phyloP scores from a whole-genome alignment of 2,329 filamentous ascomycete species.

The Trichophyton verrucosum region DNA sequence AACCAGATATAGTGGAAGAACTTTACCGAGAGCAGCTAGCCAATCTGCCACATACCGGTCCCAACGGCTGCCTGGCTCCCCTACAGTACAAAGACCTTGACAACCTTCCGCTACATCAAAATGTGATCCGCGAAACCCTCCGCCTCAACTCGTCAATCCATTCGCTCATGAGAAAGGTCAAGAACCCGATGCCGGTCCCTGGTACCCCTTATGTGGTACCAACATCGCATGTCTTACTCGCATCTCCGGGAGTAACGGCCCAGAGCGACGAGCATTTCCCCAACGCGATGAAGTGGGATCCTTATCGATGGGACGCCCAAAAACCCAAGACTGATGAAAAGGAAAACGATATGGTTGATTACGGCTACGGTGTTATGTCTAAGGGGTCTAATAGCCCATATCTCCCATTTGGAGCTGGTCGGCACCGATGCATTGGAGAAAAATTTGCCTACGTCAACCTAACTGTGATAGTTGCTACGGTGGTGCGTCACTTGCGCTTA shows the following conservation, averaged over 20 bases:
- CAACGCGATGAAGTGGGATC: conserved; percentile 47
- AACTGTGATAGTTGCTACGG: conserved; percentile 49
- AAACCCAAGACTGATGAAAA: conserved; percentile 29
- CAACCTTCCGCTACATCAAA: conserved; percentile 48
- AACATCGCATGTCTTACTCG: conserved; percentile 62
- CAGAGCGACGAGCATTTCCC: conserved; percentile 50
- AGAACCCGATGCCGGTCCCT: conserved; percentile 48
- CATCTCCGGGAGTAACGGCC: conserved; percentile 53
- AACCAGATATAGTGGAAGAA: conserved; percentile 57
- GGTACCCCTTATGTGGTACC: conserved; percentile 58
- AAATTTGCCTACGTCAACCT: conserved; percentile 63
- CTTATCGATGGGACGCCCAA: conserved; percentile 43
- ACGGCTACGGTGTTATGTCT: conserved; percentile 48
- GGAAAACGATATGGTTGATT: conserved; percentile 45
- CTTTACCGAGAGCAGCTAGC: conserved; percentile 55
- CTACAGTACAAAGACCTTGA: conserved; percentile 49
- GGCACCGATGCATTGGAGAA: conserved; percentile 64
- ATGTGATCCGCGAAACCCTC: conserved; percentile 60
- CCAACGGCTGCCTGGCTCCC: conserved; percentile 32
- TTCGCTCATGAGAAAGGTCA: conserved; percentile 61
- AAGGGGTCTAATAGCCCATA: conserved; percentile 53
- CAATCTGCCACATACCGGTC: conserved; percentile 28
- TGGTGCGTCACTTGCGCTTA: conserved; percentile 51
- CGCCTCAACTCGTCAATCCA: conserved; percentile 61
- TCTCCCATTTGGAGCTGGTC: conserved; percentile 59